phyloP scores from a whole-genome alignment of 306 rosid species.

The Spatholobus suberectus region DNA sequence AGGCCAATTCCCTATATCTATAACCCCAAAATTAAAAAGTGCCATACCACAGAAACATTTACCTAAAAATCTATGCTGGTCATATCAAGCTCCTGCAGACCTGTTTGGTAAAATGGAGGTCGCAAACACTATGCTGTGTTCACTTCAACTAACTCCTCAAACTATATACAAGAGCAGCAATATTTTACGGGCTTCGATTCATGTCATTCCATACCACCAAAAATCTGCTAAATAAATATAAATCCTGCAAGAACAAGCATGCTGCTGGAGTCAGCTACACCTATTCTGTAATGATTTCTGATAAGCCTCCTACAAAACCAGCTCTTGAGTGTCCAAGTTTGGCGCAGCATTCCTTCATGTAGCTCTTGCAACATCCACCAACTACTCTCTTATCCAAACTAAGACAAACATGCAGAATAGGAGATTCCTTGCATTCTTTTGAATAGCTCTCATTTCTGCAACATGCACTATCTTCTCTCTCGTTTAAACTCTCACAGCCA shows the following conservation, averaged over 20 bases:
- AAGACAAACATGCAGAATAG: conserved; percentile 49
- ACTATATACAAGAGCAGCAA: conserved; percentile 20
- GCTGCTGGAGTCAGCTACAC: conserved; percentile 25
- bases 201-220: conserved; percentile 6
- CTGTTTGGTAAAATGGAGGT: conserved; percentile 31
- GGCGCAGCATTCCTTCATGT: conserved; percentile 81
- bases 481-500: conserved; percentile 45
- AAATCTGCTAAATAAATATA: conserved; percentile 30
- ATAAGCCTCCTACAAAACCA: conserved; percentile 57
- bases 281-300: conserved; percentile 74
- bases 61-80: background rate
- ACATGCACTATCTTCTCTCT: conserved; percentile 38
- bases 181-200: background rate
- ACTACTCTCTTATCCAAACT: conserved; percentile 63
- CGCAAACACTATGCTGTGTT: conserved; percentile 16
- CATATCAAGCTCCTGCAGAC: background rate
- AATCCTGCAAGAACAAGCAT: conserved; percentile 20
- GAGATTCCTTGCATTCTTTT: conserved; percentile 31
- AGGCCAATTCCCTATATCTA: background rate
- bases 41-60: background rate
- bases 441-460: conserved; percentile 42
- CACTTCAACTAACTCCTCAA: background rate
- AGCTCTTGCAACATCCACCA: conserved; percentile 84
- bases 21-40: conserved; percentile 13
- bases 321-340: conserved; percentile 55